A percentile compares a stretch with the other conserved stretches of the same genome.
Conservation (phyloP, 495 filamentous ascomycete species). For the Tuber microsphaerosporum region DNA sequence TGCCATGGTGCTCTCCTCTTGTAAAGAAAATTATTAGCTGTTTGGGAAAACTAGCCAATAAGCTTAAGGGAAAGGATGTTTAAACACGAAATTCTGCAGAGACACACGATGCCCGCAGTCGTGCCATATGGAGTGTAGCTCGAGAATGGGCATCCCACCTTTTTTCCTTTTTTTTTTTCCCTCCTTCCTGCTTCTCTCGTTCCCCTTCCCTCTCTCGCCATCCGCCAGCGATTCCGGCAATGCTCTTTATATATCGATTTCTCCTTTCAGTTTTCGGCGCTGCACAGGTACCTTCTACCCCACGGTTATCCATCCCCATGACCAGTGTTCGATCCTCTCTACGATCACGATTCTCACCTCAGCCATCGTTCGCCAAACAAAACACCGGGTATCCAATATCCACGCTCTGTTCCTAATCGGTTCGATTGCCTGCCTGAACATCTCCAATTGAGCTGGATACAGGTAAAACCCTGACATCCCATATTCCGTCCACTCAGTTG, state of each 20-base stretch:
- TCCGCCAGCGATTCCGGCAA: conserved; percentile 3
- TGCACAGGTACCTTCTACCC: not conserved
- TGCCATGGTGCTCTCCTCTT: not conserved
- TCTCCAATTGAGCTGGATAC: not conserved
- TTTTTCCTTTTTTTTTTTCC: not conserved
- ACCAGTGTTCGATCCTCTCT: conserved; percentile 32
- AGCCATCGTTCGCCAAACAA: conserved; percentile 22
- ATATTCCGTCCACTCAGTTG: not conserved
- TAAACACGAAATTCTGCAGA: not conserved
- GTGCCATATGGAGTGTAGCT: not conserved
- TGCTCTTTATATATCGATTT: conserved; percentile 3
- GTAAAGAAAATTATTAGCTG: not conserved
- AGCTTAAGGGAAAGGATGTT: not conserved
- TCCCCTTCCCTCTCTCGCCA: not conserved
- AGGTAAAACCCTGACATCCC: not conserved
- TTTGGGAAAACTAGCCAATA: not conserved
- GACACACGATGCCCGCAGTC: not conserved
- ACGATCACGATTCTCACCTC: conserved; percentile 36
- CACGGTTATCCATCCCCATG: conserved; percentile 23
- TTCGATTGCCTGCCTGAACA: not conserved
- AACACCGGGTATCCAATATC: not conserved
- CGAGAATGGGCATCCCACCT: not conserved
- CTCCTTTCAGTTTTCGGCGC: conserved; percentile 3
- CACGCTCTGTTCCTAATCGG: not conserved
- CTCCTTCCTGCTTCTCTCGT: not conserved